phyloP scores from a whole-genome alignment of 306 rosid genomes.

The Ceratonia siliqua region DNA sequence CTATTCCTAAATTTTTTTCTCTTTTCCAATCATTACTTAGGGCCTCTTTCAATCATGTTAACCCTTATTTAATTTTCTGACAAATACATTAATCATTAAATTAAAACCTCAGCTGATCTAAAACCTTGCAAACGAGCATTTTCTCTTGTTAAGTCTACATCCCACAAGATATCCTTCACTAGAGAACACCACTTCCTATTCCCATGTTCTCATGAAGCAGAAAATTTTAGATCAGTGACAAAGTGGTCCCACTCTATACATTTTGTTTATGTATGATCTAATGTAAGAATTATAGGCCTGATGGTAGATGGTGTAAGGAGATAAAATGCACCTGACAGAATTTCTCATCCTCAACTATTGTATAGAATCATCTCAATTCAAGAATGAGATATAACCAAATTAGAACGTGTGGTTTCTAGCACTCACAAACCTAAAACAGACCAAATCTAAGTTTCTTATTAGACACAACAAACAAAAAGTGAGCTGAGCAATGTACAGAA shows the following conservation, averaged over 20 bases:
- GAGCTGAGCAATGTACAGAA: constrained; percentile 14
- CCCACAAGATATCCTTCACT: not conserved
- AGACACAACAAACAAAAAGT: constrained; percentile 16
- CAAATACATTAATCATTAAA: not conserved
- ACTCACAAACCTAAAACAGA: constrained; percentile 7
- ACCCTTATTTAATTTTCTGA: not conserved
- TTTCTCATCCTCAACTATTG: not conserved
- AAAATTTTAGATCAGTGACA: not conserved
- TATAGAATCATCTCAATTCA: constrained; percentile 6
- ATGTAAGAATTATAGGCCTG: constrained; percentile 12
- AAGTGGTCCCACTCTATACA: not conserved
- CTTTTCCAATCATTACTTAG: not conserved
- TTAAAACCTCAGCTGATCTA: not conserved
- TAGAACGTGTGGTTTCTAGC: not conserved
- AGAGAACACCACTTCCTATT: not conserved
- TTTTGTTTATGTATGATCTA: not conserved
- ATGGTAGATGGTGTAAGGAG: constrained; percentile 13
- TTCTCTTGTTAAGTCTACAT: constrained; percentile 7
- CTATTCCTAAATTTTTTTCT: not conserved
- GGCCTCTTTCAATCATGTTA: not conserved
- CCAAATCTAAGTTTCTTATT: not conserved
- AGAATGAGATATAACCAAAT: constrained; percentile 27
- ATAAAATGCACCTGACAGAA: constrained; percentile 9
- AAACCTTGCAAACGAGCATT: not conserved
- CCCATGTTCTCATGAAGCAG: not conserved